Evolutionary conservation across 345 rosid genomes (phyloP), one percentile per base, ranked within the genome.

Genomic region (Aurinia saxatilis): DNA sequence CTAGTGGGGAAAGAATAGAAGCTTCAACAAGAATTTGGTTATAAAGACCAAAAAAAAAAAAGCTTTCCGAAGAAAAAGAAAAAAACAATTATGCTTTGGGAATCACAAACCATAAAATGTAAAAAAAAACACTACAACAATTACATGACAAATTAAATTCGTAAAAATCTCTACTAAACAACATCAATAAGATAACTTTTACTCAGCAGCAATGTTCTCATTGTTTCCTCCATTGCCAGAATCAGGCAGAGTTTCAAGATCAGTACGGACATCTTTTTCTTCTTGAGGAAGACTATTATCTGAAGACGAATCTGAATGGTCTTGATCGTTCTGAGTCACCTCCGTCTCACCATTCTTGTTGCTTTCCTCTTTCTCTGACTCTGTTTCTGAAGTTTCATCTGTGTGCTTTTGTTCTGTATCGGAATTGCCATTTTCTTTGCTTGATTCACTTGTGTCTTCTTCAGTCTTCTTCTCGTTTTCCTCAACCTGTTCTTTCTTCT

Each of bases 211-310:
- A 55, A 77, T 73, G 52, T 61, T 76, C 12, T 70, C 75, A 33
- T 54, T 75, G 18, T 57, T 73, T 4, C 71, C 81, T 46, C 67
- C 78, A 48, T 58, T 74, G 56, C 73, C 74, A 8, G 82, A 73
- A 15, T 78, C 80, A 1, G 93, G 87, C 69, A 86, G 70, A 53
- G 91, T 84, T 64, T 67, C 92, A 65, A 81, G 69, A 67, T 84
- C 88, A 0, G 80, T 78, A 13, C 76, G 78, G 50, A 59, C 79
- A 37, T 82, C 88, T 51, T 78, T 82, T 46, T 65, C 84, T 75
- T 79, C 86, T 53, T 73, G 81, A 17, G 81, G 45, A 37, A 82
- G 60, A 16, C 7, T 60, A 30, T 54, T 72, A 14, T 60, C 72
- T 0, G 76, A 57, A 1, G 78, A 78, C 42, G 82, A 54, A 54